Conservation (phyloP, 2,329 filamentous ascomycete genomes). For the Fusarium hainanense region DNA sequence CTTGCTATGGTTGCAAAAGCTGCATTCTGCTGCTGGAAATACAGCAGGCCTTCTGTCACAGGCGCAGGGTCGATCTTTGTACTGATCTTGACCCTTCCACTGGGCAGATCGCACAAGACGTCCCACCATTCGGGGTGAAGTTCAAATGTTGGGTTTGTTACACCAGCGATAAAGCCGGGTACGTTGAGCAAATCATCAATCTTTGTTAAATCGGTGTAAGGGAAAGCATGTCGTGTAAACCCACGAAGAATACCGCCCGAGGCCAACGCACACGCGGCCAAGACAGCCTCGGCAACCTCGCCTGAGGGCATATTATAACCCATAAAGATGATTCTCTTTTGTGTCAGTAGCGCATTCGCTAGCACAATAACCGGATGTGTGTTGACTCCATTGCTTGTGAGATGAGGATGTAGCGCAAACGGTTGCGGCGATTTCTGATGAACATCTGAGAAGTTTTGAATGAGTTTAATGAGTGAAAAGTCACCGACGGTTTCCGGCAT, state of each 20-base stretch:
- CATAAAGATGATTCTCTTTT: conserved; percentile 95
- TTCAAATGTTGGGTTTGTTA: conserved; percentile 96
- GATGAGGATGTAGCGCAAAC: conserved; percentile 87
- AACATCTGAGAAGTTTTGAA: conserved; percentile 88
- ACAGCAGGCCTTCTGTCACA: conserved; percentile 84
- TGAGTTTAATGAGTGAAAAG: conserved; percentile 96
- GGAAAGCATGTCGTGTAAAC: conserved; percentile 96
- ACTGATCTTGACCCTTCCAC: conserved; percentile 93
- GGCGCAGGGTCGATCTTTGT: conserved; percentile 84
- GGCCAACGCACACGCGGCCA: conserved; percentile 93
- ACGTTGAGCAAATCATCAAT: conserved; percentile 96
- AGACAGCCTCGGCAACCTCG: conserved; percentile 96
- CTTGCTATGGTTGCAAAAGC: conserved; percentile 62
- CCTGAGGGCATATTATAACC: conserved; percentile 95
- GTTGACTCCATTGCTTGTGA: conserved; percentile 88
- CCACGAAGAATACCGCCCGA: conserved; percentile 92
- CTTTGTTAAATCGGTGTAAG: conserved; percentile 97
- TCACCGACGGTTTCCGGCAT: conserved; percentile 97
- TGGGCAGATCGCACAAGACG: conserved; percentile 90
- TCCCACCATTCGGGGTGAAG: conserved; percentile 99
- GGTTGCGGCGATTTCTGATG: conserved; percentile 86
- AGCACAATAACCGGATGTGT: conserved; percentile 97
- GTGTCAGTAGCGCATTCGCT: conserved; percentile 92
- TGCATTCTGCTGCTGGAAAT: conserved; percentile 85
- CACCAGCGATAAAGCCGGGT: conserved; percentile 95